Conservation (phyloP, 2,329 filamentous ascomycete genomes). For the Atkinsonella hypoxylon region DNA sequence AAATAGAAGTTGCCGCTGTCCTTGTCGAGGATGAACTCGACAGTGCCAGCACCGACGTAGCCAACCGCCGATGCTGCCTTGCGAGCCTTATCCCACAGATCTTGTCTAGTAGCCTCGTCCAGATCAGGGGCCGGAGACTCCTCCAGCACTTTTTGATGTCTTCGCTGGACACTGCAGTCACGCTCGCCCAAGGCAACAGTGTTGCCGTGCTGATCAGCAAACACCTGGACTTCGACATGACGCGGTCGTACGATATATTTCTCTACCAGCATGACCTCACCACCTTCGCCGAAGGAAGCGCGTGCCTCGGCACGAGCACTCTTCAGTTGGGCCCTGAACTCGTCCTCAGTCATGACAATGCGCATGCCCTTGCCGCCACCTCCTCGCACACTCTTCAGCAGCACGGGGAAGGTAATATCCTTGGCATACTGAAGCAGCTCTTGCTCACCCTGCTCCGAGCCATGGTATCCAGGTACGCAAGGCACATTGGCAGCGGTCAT, state of each 20-base stretch:
- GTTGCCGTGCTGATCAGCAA: conserved; percentile 69
- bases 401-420: conserved; percentile 55
- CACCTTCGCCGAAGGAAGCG: conserved; percentile 68
- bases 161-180: conserved; percentile 76
- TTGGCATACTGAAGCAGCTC: conserved; percentile 56
- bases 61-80: conserved; percentile 60
- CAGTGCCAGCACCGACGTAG: conserved; percentile 84
- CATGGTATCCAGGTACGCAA: conserved; percentile 94
- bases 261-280: conserved; percentile 75
- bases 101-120: conserved; percentile 42
- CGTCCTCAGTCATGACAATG: conserved; percentile 54
- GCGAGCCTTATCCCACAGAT: conserved; percentile 55
- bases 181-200: conserved; percentile 78
- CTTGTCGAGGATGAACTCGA: conserved; percentile 84
- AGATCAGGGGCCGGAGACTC: conserved; percentile 71
- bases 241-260: conserved; percentile 67
- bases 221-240: conserved; percentile 85
- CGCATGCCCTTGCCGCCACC: conserved; percentile 80
- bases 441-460: conserved; percentile 60
- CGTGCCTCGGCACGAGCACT: conserved; percentile 65
- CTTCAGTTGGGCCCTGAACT: conserved; percentile 58
- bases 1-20: conserved; percentile 71
- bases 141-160: conserved; percentile 86
- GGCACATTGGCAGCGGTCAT: conserved; percentile 93
- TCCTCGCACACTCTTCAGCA: conserved; percentile 69